phyloP scores from a whole-genome alignment of 371 early-diverging fungal genomes.

The Smittium culicis region DNA sequence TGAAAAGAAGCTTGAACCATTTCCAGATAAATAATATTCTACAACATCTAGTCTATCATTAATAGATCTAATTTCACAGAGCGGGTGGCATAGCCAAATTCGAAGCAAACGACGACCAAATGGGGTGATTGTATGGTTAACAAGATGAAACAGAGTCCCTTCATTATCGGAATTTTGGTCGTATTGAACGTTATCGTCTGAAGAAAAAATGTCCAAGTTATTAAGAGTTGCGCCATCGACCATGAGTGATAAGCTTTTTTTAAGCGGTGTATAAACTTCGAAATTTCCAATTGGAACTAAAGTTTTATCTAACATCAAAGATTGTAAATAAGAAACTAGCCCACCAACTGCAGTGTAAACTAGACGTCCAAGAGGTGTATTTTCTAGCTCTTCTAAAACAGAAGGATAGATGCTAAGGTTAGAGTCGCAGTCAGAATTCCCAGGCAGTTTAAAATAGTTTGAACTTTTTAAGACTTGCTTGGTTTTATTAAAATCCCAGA shows the following conservation, averaged over 20 bases:
- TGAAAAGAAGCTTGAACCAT: constrained; percentile 38
- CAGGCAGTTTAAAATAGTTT: constrained; percentile 46
- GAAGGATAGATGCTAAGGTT: constrained; percentile 30
- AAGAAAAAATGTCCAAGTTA: constrained; percentile 89
- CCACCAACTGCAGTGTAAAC: constrained; percentile 64
- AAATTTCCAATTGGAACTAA: constrained; percentile 75
- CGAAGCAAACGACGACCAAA: constrained; percentile 79
- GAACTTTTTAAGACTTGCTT: constrained; percentile 47
- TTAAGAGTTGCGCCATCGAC: constrained; percentile 89
- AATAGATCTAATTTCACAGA: constrained; percentile 56
- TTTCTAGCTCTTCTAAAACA: constrained; percentile 23
- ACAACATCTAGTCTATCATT: constrained; percentile 74
- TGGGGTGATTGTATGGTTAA: constrained; percentile 76
- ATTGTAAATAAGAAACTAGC: constrained; percentile 57
- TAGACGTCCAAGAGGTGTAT: constrained; percentile 14
- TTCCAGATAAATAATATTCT: constrained; percentile 51
- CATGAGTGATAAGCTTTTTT: constrained; percentile 46
- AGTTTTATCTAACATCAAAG: constrained; percentile 70
- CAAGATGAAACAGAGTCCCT: constrained; percentile 75
- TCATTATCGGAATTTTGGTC: constrained; percentile 17
- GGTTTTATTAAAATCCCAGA: constrained; percentile 62
- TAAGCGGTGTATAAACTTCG: constrained; percentile 59
- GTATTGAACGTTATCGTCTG: constrained; percentile 42
- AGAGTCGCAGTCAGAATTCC: constrained; percentile 14
- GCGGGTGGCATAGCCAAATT: constrained; percentile 90